Percentiles rank a stretch among this genome's conserved stretches.
These are phyloP conservation scores for Huntiella savannae DNA, from an alignment of 2,329 filamentous ascomycete genomes.

Conservation along the genomic window DNA sequence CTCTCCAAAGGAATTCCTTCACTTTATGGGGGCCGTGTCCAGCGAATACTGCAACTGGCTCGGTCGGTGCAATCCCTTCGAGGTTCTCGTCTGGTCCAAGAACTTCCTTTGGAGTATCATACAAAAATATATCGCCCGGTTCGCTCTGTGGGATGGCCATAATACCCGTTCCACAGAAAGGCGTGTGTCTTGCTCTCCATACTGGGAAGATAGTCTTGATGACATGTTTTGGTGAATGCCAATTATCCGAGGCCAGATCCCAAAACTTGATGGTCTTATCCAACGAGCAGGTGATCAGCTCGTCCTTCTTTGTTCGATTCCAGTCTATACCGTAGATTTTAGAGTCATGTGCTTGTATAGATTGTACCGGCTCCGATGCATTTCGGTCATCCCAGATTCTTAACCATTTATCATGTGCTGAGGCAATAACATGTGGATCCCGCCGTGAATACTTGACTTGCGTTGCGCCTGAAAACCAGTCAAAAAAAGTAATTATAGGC, in stretches of 20 bases:
- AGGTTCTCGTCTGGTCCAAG: slow-evolving; percentile 2
- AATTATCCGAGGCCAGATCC: slow-evolving; percentile 49
- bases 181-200: slow-evolving; percentile 79
- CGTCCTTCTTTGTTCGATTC: slow-evolving; percentile 58
- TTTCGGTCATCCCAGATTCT: slow-evolving; percentile 82
- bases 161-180: slow-evolving; percentile 60
- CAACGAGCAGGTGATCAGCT: slow-evolving; percentile 70
- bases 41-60: slow-evolving; percentile 38
- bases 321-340: slow-evolving; percentile 95
- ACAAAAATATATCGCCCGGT: slow-evolving; percentile 68
- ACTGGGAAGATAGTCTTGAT: slow-evolving; percentile 73
- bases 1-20: slow-evolving; percentile 83
- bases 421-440: slow-evolving; percentile 70
- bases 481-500: slow-evolving; percentile 64
- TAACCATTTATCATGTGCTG: slow-evolving; percentile 72
- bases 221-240: slow-evolving; percentile 44
- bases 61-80: slow-evolving; percentile 17
- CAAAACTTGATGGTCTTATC: slow-evolving; percentile 89
- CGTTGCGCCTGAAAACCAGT: slow-evolving; percentile 85
- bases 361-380: slow-evolving; percentile 57
- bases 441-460: slow-evolving; percentile 92
- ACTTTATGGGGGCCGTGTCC: slow-evolving; percentile 50
- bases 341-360: slow-evolving; percentile 72
- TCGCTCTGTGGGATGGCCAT: slow-evolving; percentile 85
- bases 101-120: slow-evolving; percentile 40